Percentiles rank a stretch among this genome's conserved stretches.
Evolutionary conservation across 139 green algal species (phyloP).

Genomic region (Chlamydomonas eustigma): DNA sequence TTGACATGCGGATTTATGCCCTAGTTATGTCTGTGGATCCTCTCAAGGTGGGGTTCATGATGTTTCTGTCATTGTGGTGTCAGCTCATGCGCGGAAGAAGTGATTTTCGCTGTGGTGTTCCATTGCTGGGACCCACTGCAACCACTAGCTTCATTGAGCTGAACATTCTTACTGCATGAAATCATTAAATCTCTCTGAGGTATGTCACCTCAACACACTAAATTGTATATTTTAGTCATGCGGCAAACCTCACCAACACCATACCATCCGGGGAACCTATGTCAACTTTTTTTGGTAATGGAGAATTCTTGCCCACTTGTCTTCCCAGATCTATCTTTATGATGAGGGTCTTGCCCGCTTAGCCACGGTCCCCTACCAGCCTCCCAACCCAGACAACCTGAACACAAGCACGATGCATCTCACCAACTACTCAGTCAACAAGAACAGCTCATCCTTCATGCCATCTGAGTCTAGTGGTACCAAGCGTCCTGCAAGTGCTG

Average conservation of each 20-base stretch:
- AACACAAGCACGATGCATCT: conserved; percentile 41
- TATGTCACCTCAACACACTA: too few species aligned
- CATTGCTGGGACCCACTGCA: neutral
- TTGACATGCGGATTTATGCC: conserved; percentile 65
- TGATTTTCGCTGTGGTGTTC: neutral
- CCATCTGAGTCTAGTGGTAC: neutral
- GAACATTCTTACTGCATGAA: too few species aligned
- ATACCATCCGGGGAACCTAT: too few species aligned
- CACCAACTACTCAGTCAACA: conserved; percentile 51
- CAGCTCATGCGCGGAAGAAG: neutral
- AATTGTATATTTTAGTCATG: too few species aligned
- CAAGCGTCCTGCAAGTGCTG: conserved; percentile 24
- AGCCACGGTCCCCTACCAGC: conserved; percentile 61
- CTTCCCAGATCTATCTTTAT: conserved; percentile 50
- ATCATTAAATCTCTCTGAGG: too few species aligned
- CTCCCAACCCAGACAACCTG: conserved; percentile 52
- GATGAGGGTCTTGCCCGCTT: conserved; percentile 66
- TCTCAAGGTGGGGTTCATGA: conserved; percentile 45
- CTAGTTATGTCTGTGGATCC: conserved; percentile 57
- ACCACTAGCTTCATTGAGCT: too few species aligned
- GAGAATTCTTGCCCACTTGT: too few species aligned
- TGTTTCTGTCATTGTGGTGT: neutral
- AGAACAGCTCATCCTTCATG: conserved; percentile 4
- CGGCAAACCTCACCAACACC: too few species aligned
- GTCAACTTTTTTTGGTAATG: too few species aligned